Base-by-base conservation (phyloP, 73 alveolate species). In the Symbiodinium natans region DNA sequence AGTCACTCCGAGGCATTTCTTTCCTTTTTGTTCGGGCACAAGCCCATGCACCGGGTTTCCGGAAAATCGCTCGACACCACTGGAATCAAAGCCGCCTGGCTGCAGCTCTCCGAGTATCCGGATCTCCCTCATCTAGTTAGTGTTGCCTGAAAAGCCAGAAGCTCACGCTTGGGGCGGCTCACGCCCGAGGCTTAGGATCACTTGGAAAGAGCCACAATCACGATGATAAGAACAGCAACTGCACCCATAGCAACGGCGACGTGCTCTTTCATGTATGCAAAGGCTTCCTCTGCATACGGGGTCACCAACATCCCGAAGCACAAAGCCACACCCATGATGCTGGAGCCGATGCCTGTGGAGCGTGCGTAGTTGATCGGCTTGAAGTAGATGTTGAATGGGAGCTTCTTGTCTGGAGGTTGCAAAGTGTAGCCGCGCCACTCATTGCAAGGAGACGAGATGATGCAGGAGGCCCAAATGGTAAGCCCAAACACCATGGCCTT, bases 271-370 rank as follows among this genome's bases (percentile, higher is more conserved):
- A 63, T 29, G 80, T 63, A 63, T 23, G 80, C 83, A 19, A 86
- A 86, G 33, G 93, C 82, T 6, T 48, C 63, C 71, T 59, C 95
- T 0, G 95, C 95, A 27, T 88, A 88, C 36, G 95, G 86, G 19
- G 95, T 88, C 73, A 88, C 95, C 95, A 88, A 19, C 86, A 59
- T 59, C 21, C 95, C 95, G 77, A 56, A 8, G 43, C 17, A 11
- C 95, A 88, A 73, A 31, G 95, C 95, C 33, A 88, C 41, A 6
- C 95, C 95, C 95, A 88, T 88, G 95, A 88, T 88, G 42, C 74
- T 88, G 38, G 95, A 56, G 38, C 95, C 95, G 34, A 88, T 63
- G 41, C 95, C 94, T 36, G 89, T 82, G 89, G 89, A 82, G 68
- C 89, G 52, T 29, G 89, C 89, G 59, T 82, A 82, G 59, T 82